A percentile compares a stretch with the other conserved stretches of the same genome.
These are phyloP conservation scores for Globisporangium camurandrum DNA, from an alignment of 352 stramenopile species.

Conservation along the genomic window DNA sequence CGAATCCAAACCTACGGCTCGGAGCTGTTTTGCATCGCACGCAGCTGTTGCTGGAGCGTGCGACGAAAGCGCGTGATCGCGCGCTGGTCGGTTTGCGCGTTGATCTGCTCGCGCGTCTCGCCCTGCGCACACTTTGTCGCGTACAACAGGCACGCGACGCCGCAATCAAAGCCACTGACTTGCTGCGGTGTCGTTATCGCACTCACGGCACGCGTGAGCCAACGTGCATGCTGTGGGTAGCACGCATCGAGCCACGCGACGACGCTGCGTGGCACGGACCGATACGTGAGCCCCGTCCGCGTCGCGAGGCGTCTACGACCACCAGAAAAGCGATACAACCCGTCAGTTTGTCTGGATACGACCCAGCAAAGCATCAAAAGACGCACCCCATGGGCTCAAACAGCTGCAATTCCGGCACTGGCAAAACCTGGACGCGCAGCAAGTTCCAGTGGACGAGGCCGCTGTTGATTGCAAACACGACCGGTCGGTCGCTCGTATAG, in stretches of 20 bases:
- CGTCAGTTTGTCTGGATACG: no score
- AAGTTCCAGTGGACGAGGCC: conserved; percentile 86
- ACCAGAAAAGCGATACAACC: conserved; percentile 1
- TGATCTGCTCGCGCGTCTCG: conserved; percentile 49
- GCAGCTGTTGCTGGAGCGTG: conserved; percentile 34
- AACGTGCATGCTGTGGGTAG: conserved; percentile 55
- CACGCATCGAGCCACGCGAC: conserved; percentile 81
- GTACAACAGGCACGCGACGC: conserved; percentile 83
- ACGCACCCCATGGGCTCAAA: conserved; percentile 84
- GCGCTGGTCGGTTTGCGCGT: conserved; percentile 47
- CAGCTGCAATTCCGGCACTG: conserved; percentile 65
- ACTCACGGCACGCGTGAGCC: conserved; percentile 48
- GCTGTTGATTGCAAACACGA: conserved; percentile 83
- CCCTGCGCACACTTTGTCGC: conserved; percentile 76
- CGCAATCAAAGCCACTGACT: conserved; percentile 86
- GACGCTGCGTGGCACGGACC: conserved; percentile 68
- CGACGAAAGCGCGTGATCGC: conserved; percentile 69
- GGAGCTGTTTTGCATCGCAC: conserved; percentile 11
- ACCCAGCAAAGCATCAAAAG: no score
- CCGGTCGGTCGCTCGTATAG: conserved; percentile 37
- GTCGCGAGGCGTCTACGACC: conserved; percentile 33
- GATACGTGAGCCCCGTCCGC: conserved; percentile 52
- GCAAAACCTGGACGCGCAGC: conserved; percentile 68
- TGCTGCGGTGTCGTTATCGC: conserved; percentile 83
- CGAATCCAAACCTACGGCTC: no score